A percentile compares a stretch with the other conserved stretches of the same genome.
These are phyloP conservation scores for Xanthoconium purpureum DNA, from an alignment of 768 basidiomycete species.

Conservation along the genomic window DNA sequence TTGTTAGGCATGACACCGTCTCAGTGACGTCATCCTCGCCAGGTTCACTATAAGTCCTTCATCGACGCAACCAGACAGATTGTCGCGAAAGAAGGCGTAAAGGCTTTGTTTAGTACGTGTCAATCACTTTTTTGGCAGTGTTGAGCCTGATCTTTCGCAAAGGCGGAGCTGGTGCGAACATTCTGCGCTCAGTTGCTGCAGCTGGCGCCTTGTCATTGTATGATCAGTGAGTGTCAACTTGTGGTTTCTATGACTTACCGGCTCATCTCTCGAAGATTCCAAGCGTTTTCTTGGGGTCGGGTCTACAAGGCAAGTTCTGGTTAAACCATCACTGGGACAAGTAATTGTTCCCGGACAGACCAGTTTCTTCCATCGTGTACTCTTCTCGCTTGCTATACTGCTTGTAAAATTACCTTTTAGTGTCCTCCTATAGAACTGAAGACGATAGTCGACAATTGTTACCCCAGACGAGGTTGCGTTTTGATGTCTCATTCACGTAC, in stretches of 20 bases:
- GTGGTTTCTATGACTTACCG: background rate
- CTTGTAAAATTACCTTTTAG: background rate
- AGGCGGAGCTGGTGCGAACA: slow-evolving; percentile 61
- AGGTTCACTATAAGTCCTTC: slow-evolving; percentile 40
- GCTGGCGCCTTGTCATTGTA: slow-evolving; percentile 59
- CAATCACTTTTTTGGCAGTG: background rate
- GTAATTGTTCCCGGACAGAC: too few relatives aligned
- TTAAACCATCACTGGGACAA: background rate
- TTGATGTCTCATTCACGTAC: background rate
- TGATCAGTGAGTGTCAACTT: slow-evolving; percentile 43
- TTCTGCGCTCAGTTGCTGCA: slow-evolving; percentile 50
- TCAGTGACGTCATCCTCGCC: background rate
- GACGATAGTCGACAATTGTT: background rate
- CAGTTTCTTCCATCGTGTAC: background rate
- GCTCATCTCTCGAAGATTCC: slow-evolving; percentile 33
- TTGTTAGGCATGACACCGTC: background rate
- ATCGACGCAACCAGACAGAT: slow-evolving; percentile 41
- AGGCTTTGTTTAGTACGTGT: slow-evolving; percentile 36
- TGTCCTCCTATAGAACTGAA: background rate
- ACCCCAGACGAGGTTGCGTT: background rate
- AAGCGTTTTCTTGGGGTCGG: slow-evolving; percentile 53
- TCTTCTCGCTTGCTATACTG: background rate
- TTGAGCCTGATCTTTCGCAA: slow-evolving; percentile 16
- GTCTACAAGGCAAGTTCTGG: slow-evolving; percentile 49
- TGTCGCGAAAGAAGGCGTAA: slow-evolving; percentile 38